Percentiles rank a stretch among this genome's conserved stretches.
Conservation (phyloP, 805 yeast species). For the Pichia deserticola region DNA sequence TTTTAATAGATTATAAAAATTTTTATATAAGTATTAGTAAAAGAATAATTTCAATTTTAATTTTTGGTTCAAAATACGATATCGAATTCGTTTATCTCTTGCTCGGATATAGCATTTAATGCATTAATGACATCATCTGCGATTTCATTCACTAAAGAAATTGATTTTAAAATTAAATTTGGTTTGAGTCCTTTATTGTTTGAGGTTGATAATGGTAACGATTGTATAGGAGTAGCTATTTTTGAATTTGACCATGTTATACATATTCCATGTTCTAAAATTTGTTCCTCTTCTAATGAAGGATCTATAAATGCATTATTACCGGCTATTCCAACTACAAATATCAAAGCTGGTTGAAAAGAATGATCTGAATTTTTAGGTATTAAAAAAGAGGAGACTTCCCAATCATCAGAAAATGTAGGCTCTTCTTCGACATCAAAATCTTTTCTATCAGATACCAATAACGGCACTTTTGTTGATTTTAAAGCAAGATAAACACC, state of each 20-base stretch:
- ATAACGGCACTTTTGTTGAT: conserved; percentile 66
- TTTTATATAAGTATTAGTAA: no score
- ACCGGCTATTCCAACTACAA: conserved; percentile 73
- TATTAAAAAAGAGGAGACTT: conserved; percentile 41
- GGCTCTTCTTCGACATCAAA: conserved; percentile 78
- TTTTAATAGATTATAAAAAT: no score
- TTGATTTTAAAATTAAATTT: conserved; percentile 41
- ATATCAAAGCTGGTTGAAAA: conserved; percentile 67
- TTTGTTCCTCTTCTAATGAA: conserved; percentile 79
- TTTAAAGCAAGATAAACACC: conserved; percentile 76
- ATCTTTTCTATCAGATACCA: conserved; percentile 61
- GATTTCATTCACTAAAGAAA: conserved; percentile 49
- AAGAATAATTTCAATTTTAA: no score
- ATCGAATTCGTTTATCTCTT: conserved; percentile 29
- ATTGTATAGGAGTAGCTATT: conserved; percentile 66
- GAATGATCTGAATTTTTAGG: conserved; percentile 21
- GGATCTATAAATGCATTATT: conserved; percentile 72
- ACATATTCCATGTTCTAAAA: conserved; percentile 75
- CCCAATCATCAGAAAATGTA: conserved; percentile 86
- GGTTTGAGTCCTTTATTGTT: conserved; percentile 51
- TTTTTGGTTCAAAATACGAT: conserved; percentile 14
- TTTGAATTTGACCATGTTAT: conserved; percentile 63
- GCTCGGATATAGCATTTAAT: conserved; percentile 40
- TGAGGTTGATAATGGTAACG: conserved; percentile 48
- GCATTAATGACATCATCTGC: conserved; percentile 60